These are phyloP conservation scores for Parietichytrium sp. DNA, from an alignment of 108 stramenopile species.

Conservation along the genomic window DNA sequence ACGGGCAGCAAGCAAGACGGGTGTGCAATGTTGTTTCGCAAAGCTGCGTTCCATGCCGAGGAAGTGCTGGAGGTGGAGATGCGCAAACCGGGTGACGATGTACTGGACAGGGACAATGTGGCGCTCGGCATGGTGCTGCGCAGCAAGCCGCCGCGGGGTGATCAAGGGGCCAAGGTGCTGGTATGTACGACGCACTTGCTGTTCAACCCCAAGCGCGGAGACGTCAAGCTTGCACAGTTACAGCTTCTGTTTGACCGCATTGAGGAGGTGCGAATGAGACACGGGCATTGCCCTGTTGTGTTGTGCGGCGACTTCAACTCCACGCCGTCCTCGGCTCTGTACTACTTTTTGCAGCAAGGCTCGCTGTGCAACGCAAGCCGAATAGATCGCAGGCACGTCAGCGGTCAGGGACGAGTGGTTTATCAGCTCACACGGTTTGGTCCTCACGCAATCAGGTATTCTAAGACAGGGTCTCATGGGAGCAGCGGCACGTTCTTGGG, in stretches of 20 bases:
- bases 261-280: neutral
- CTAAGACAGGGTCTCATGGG: neutral
- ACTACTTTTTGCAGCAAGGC: slow-evolving; percentile 48
- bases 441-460: neutral
- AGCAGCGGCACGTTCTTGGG: neutral
- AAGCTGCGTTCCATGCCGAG: neutral
- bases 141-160: neutral
- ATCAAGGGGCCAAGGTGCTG: neutral
- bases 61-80: slow-evolving; percentile 42
- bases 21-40: slow-evolving; percentile 47
- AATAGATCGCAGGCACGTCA: slow-evolving; percentile 26
- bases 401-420: neutral
- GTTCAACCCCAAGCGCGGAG: slow-evolving; percentile 52
- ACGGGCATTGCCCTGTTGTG: neutral
- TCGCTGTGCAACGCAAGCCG: slow-evolving; percentile 1
- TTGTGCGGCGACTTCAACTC: slow-evolving; percentile 56
- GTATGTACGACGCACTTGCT: slow-evolving; percentile 52
- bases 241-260: slow-evolving; percentile 36
- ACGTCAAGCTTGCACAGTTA: slow-evolving; percentile 56
- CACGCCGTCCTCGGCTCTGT: slow-evolving; percentile 49
- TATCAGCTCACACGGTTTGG: neutral
- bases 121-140: slow-evolving; percentile 50
- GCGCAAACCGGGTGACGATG: slow-evolving; percentile 33
- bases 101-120: slow-evolving; percentile 54
- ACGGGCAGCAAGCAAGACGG: slow-evolving; percentile 47